These are phyloP conservation scores for Kwoniella mangroviensis DNA, from an alignment of 768 basidiomycete species.

Conservation along the genomic window DNA sequence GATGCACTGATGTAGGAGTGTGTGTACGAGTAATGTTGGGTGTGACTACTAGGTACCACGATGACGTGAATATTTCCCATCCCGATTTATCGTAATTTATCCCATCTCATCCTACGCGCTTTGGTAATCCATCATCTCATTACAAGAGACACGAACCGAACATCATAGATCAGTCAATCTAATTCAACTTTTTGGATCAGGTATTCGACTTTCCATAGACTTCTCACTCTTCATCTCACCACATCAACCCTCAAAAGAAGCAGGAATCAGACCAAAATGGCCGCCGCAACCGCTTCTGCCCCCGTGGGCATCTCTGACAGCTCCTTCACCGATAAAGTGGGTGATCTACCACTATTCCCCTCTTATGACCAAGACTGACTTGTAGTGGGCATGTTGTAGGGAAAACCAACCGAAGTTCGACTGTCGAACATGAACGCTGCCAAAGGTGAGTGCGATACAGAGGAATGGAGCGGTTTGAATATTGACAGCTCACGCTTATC, in stretches of 20 bases:
- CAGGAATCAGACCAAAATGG: conserved; percentile 9
- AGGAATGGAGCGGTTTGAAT: neutral
- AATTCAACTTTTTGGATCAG: too few species aligned
- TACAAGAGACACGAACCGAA: conserved; percentile 14
- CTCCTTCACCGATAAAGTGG: conserved; percentile 44
- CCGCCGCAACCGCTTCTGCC: conserved; percentile 22
- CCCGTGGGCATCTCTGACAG: conserved; percentile 28
- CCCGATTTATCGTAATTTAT: conserved; percentile 16
- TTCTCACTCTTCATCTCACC: conserved; percentile 10
- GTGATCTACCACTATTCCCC: conserved; percentile 1
- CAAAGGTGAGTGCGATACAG: conserved; percentile 61
- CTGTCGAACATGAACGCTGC: conserved; percentile 97
- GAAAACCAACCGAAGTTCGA: conserved; percentile 97
- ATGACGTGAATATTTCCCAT: conserved; percentile 3
- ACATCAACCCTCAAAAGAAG: neutral
- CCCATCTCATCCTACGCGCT: conserved; percentile 18
- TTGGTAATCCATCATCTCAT: conserved; percentile 1
- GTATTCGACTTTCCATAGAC: conserved; percentile 13
- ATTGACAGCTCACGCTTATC: neutral
- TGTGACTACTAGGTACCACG: neutral
- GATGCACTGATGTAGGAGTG: neutral
- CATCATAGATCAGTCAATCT: neutral
- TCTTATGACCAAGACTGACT: conserved; percentile 13
- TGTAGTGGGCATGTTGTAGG: conserved; percentile 61
- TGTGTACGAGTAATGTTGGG: conserved; percentile 1